phyloP scores from a whole-genome alignment of 2,329 filamentous ascomycete genomes.

The Fusarium newnesense region DNA sequence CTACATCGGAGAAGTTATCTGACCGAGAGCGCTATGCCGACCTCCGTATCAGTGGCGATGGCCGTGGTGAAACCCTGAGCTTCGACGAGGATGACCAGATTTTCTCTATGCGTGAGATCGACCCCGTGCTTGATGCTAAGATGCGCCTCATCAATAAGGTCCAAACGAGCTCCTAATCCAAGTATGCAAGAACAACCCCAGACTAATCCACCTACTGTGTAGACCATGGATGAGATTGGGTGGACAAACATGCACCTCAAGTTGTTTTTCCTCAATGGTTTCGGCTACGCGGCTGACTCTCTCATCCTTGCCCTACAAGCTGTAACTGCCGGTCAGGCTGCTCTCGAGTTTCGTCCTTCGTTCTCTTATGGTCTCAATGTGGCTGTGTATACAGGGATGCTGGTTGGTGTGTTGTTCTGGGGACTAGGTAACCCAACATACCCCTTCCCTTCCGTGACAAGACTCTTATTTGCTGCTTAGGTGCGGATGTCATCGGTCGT shows the following conservation, averaged over 20 bases:
- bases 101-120: background rate
- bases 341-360: background rate
- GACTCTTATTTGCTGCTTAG: background rate
- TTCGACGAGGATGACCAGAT: background rate
- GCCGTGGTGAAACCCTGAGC: background rate
- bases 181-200: rapidly evolving
- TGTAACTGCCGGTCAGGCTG: background rate
- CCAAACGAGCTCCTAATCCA: background rate
- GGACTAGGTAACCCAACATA: background rate
- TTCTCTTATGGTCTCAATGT: background rate
- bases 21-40: background rate
- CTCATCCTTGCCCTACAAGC: background rate
- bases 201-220: background rate
- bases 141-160: background rate
- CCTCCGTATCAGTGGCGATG: background rate
- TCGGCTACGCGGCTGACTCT: background rate
- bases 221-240: background rate
- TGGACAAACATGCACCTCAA: background rate
- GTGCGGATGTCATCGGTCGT: background rate
- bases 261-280: background rate
- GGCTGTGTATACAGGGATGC: background rate
- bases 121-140: background rate
- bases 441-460: background rate
- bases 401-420: background rate
- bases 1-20: background rate